Evolutionary conservation across 805 yeast genomes (phyloP).

Genomic region (Myxozyma nipponensis): DNA sequence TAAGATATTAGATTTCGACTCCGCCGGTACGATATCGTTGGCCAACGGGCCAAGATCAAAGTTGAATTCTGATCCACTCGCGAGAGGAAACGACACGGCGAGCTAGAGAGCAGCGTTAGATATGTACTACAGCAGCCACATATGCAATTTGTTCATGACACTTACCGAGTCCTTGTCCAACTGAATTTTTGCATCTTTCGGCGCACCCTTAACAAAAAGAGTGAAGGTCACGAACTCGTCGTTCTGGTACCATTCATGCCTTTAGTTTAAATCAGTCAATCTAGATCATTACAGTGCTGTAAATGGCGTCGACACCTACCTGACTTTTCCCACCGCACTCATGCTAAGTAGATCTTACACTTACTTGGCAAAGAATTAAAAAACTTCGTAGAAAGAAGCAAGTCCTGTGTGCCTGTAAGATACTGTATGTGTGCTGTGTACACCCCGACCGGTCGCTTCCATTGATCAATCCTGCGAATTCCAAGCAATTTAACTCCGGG

Average conservation of each 20-base stretch:
- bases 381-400: too few relatives aligned
- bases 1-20: slow-evolving; percentile 50
- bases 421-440: too few relatives aligned
- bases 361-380: too few relatives aligned
- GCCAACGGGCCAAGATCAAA: slow-evolving; percentile 54
- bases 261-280: background rate
- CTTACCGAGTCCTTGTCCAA: slow-evolving; percentile 32
- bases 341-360: too few relatives aligned
- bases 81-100: slow-evolving; percentile 25
- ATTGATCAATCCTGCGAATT: too few relatives aligned
- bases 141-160: too few relatives aligned
- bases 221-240: slow-evolving; percentile 55
- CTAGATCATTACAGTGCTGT: too few relatives aligned
- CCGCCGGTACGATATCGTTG: slow-evolving; percentile 47
- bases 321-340: too few relatives aligned
- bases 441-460: too few relatives aligned
- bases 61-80: slow-evolving; percentile 49
- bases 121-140: background rate
- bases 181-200: slow-evolving; percentile 46
- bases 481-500: too few relatives aligned
- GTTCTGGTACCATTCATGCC: slow-evolving; percentile 74
- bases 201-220: slow-evolving; percentile 65
- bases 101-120: slow-evolving; percentile 6
- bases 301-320: too few relatives aligned
- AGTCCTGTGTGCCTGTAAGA: too few relatives aligned